Percentiles rank a stretch among this genome's conserved stretches.
Evolutionary conservation across 148 eudicot species (phyloP).

Genomic region (Chenopodium album): DNA sequence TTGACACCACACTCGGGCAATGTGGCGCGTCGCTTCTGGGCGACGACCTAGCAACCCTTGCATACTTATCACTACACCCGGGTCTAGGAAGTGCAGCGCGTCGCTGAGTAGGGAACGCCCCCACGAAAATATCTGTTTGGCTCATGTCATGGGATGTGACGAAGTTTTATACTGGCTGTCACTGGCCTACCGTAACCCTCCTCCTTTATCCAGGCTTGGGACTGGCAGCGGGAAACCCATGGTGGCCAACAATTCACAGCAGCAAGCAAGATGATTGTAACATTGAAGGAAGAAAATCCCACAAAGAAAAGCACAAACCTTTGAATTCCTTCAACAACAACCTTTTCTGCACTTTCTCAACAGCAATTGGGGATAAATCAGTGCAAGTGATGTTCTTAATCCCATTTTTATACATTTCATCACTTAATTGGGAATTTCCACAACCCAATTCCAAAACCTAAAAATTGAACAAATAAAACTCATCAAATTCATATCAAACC

Average conservation of each 20-base stretch:
- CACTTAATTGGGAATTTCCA: constrained; percentile 89
- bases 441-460: constrained; percentile 96
- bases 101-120: too few relatives aligned
- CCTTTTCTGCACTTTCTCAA: constrained; percentile 61
- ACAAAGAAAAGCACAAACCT: constrained; percentile 42
- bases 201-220: too few relatives aligned
- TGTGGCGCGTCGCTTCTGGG: too few relatives aligned
- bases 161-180: too few relatives aligned
- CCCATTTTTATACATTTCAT: constrained; percentile 76
- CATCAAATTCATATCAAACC: neutral
- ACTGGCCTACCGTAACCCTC: too few relatives aligned
- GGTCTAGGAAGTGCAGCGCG: too few relatives aligned
- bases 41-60: too few relatives aligned
- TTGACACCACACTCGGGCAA: too few relatives aligned
- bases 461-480: constrained; percentile 4
- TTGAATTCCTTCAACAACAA: constrained; percentile 53
- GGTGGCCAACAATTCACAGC: neutral
- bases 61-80: too few relatives aligned
- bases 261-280: neutral
- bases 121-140: too few relatives aligned
- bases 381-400: constrained; percentile 72
- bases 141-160: too few relatives aligned
- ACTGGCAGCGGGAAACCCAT: too few relatives aligned
- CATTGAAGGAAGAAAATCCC: neutral
- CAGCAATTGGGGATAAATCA: constrained; percentile 86